phyloP scores from a whole-genome alignment of 1,139 yeast species.

The Yamadazyma atlantica region DNA sequence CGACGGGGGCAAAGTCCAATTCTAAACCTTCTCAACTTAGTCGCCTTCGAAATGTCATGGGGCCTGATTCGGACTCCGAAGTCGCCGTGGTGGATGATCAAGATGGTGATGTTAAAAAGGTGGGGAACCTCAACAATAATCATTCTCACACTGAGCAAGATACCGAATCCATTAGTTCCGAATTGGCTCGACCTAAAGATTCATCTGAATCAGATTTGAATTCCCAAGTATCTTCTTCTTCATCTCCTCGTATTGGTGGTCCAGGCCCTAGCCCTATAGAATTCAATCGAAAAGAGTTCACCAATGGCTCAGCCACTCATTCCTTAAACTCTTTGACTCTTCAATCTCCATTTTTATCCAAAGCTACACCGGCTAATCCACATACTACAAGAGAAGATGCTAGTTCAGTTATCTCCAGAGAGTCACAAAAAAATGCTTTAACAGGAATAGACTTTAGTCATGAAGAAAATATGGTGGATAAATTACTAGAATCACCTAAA shows the following conservation, averaged over 20 bases:
- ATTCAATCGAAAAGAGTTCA: constrained; percentile 1
- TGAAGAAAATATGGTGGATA: constrained; percentile 14
- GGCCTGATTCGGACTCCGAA: no score
- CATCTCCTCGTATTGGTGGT: constrained; percentile 17
- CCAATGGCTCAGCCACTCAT: constrained; percentile 7
- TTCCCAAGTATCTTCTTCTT: constrained; percentile 20
- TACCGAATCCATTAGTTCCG: constrained; percentile 1
- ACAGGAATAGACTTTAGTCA: constrained; percentile 8
- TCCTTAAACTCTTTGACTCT: constrained; percentile 22
- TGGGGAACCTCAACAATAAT: background rate
- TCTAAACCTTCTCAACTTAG: background rate
- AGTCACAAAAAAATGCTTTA: constrained; percentile 18
- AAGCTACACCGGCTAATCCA: constrained; percentile 59
- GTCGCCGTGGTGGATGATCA: no score
- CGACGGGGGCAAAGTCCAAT: background rate
- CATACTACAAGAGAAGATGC: constrained; percentile 58
- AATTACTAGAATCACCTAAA: constrained; percentile 14
- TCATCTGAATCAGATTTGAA: background rate
- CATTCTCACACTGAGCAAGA: background rate
- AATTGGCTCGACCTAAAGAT: background rate
- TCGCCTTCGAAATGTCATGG: background rate
- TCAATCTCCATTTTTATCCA: constrained; percentile 39
- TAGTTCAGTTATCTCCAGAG: constrained; percentile 39
- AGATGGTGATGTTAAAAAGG: background rate
- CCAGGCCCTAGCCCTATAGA: constrained; percentile 7